Percentiles rank a stretch among this genome's conserved stretches.
phyloP scores from a whole-genome alignment of 805 yeast genomes.

The Schizosaccharomyces japonicus region DNA sequence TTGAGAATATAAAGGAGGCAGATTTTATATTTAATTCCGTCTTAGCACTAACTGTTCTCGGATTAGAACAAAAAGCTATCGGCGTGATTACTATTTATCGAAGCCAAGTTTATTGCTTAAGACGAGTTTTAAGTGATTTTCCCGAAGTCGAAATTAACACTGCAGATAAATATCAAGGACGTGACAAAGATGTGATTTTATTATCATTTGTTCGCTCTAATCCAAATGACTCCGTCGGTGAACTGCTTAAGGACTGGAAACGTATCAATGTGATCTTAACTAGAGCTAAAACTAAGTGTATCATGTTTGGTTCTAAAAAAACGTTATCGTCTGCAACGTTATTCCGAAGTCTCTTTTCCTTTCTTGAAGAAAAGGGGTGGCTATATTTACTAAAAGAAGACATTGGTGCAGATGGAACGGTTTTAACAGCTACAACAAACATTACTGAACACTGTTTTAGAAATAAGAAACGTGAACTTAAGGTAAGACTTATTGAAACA shows the following conservation, averaged over 20 bases:
- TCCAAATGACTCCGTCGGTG: slow-evolving; percentile 40
- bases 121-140: slow-evolving; percentile 14
- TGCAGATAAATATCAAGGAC: slow-evolving; percentile 88
- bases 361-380: not conserved
- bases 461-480: not conserved
- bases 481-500: not conserved
- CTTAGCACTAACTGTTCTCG: slow-evolving; percentile 31
- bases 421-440: not conserved
- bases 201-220: slow-evolving; percentile 78
- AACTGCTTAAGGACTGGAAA: slow-evolving; percentile 65
- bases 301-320: slow-evolving; percentile 54
- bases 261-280: slow-evolving; percentile 88
- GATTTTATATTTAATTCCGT: slow-evolving; percentile 38
- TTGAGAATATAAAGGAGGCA: slow-evolving; percentile 55
- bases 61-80: slow-evolving; percentile 33
- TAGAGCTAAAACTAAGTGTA: slow-evolving; percentile 60
- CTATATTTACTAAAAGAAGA: too few species aligned
- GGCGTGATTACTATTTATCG: slow-evolving; percentile 82
- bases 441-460: not conserved
- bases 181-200: slow-evolving; percentile 78
- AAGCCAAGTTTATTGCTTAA: slow-evolving; percentile 42
- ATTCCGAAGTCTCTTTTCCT: not conserved
- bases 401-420: too few species aligned
- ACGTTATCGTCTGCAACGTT: slow-evolving; percentile 22
- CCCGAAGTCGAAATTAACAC: slow-evolving; percentile 53